phyloP scores from a whole-genome alignment of 345 rosid species.

The Chamaenerion angustifolium region DNA sequence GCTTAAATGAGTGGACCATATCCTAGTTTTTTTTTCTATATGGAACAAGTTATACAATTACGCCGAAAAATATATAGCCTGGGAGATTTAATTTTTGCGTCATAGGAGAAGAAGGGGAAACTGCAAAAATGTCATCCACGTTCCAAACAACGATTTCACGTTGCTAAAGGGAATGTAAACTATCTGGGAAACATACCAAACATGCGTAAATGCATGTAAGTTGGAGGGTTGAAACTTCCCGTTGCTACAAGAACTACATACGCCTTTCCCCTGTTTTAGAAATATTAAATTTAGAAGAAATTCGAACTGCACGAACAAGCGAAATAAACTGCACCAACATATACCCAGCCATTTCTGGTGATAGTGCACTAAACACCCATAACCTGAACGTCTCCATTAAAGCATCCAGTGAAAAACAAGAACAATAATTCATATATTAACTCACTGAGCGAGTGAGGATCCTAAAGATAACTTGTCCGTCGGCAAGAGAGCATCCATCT shows the following conservation, averaged over 20 bases:
- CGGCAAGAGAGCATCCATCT: constrained; percentile 58
- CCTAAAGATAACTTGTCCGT: constrained; percentile 33
- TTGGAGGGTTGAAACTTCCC: constrained; percentile 97
- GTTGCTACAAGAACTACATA: constrained; percentile 63
- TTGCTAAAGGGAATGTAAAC: background rate
- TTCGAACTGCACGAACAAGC: background rate
- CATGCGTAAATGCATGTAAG: constrained; percentile 86
- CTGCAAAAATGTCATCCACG: too few species aligned
- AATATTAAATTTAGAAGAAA: background rate
- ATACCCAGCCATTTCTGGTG: too few species aligned
- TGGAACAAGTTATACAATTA: too few species aligned
- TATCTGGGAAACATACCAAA: constrained; percentile 31
- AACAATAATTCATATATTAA: constrained; percentile 6
- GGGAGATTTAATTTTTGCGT: too few species aligned
- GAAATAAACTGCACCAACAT: too few species aligned
- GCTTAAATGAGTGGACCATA: too few species aligned
- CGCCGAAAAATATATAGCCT: too few species aligned
- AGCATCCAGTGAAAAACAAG: background rate
- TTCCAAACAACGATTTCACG: too few species aligned
- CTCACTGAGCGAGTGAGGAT: constrained; percentile 14
- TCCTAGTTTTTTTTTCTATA: too few species aligned
- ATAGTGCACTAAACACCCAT: too few species aligned
- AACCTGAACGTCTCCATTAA: too few species aligned
- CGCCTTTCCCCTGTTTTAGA: constrained; percentile 24
- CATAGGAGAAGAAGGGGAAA: too few species aligned